Evolutionary conservation across 2,329 filamentous ascomycete genomes (phyloP).

Genomic region (Westerdykella aurantiaca): DNA sequence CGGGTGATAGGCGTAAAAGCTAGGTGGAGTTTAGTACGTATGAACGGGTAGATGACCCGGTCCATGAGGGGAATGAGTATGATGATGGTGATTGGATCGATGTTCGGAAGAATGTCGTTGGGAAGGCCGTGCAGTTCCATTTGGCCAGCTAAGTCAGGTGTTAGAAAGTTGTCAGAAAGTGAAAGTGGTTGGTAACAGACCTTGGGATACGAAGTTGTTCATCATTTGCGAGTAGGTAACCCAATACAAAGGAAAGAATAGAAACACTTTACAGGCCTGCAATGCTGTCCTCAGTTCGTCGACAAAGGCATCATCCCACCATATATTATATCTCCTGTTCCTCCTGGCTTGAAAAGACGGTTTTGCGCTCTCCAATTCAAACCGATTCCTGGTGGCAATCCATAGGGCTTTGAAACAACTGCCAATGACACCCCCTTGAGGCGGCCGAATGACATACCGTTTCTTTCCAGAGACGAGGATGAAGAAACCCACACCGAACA

Average conservation of each 20-base stretch:
- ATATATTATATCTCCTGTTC: constrained; percentile 36
- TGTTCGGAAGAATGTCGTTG: constrained; percentile 46
- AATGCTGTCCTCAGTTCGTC: constrained; percentile 64
- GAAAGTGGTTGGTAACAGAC: constrained; percentile 12
- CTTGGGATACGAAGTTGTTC: constrained; percentile 46
- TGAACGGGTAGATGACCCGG: constrained; percentile 41
- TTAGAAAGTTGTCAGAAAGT: not conserved
- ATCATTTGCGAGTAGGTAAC: constrained; percentile 43
- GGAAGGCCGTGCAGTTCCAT: constrained; percentile 45
- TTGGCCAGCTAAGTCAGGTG: constrained; percentile 32
- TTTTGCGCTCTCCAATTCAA: constrained; percentile 57
- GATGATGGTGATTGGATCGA: constrained; percentile 44
- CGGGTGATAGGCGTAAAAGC: constrained; percentile 47
- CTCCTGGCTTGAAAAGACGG: constrained; percentile 47
- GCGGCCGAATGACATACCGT: constrained; percentile 33
- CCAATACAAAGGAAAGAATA: constrained; percentile 46
- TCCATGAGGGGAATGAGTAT: constrained; percentile 45
- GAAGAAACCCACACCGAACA: constrained; percentile 60
- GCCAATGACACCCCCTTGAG: constrained; percentile 34
- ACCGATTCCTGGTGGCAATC: constrained; percentile 49
- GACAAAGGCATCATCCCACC: constrained; percentile 66
- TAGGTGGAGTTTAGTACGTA: constrained; percentile 38
- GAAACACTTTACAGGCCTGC: constrained; percentile 64
- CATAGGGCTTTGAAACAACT: constrained; percentile 54
- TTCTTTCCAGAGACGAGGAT: constrained; percentile 39